Evolutionary conservation across 2,329 filamentous ascomycete genomes (phyloP), one percentile per base, ranked within the genome.

Genomic region (Paracoccidioides lutzii): DNA sequence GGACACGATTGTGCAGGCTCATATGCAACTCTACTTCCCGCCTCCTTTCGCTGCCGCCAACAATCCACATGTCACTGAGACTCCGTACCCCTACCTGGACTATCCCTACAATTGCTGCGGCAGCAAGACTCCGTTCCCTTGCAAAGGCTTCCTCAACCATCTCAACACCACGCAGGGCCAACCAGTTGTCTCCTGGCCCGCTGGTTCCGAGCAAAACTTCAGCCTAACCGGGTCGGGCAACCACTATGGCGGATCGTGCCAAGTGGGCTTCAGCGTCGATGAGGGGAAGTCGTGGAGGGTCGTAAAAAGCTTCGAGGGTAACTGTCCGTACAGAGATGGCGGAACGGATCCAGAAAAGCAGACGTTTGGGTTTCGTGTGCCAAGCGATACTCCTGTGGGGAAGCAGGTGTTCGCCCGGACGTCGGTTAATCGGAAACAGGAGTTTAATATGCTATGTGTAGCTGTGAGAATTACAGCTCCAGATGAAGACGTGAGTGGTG

Each of bases 401-500:
- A 61, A 70, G 5, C 71, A 68, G 10, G 59, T 77, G 14, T 76
- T 77, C 57, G 70, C 69, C 0, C 76, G 62, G 75, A 71, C 71
- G 1, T 77, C 75, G 75, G 63, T 75, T 48, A 77, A 77, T 54
- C 70, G 75, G 32, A 74, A 76, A 62, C 66, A 73, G 54, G 74
- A 76, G 57, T 67, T 72, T 57, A 73, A 71, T 59, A 73, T 73
- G 69, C 72, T 71, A 54, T 77, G 75, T 53, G 71, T 74, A 1
- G 66, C 69, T 9, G 71, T 77, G 32, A 69, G 68, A 5, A 76
- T 77, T 55, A 64, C 64, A 4, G 5, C n/a, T 5, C 43, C 45
- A 30, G 14, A 51, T 10, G 45, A 14, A 41, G 52, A 49, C 3
- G 8, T 5, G n/a, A n/a, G n/a, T n/a, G n/a, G n/a, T 5, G 15